Percentiles rank a stretch among this genome's conserved stretches.
Evolutionary conservation across 257 asterid species (phyloP).

Genomic region (Eucommia ulmoides): DNA sequence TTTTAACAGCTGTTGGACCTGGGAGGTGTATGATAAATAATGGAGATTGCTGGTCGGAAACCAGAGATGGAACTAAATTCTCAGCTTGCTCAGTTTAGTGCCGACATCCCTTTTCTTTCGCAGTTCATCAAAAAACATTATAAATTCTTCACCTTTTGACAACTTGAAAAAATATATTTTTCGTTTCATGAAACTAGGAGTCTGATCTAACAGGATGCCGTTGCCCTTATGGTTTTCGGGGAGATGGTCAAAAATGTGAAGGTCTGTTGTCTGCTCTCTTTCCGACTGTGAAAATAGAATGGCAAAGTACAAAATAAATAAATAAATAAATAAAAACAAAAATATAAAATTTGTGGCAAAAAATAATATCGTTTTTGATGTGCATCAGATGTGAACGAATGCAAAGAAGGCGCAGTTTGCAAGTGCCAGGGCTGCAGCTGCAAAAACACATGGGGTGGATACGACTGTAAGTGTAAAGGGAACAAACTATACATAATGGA

Average conservation of each 20-base stretch:
- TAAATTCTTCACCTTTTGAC: neutral
- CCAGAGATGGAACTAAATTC: slow-evolving; percentile 34
- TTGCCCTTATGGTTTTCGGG: slow-evolving; percentile 70
- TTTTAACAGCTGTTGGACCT: slow-evolving; percentile 64
- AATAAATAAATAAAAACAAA: no score
- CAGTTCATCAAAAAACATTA: neutral
- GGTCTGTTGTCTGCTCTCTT: slow-evolving; percentile 15
- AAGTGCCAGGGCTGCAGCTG: slow-evolving; percentile 81
- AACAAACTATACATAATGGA: slow-evolving; percentile 61
- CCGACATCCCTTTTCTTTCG: neutral
- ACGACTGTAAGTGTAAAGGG: slow-evolving; percentile 54
- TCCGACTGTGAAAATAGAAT: neutral
- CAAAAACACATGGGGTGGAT: slow-evolving; percentile 80
- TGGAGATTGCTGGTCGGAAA: slow-evolving; percentile 84
- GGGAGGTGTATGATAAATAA: slow-evolving; percentile 70
- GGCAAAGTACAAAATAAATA: no score
- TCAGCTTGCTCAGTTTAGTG: slow-evolving; percentile 77
- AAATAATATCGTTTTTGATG: neutral
- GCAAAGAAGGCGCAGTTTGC: slow-evolving; percentile 58
- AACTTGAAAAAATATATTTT: neutral
- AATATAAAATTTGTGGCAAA: no score
- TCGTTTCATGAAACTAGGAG: slow-evolving; percentile 29
- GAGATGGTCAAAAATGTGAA: slow-evolving; percentile 77
- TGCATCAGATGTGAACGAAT: slow-evolving; percentile 62
- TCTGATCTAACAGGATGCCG: slow-evolving; percentile 55